phyloP scores from a whole-genome alignment of 768 basidiomycete genomes.

The Termitomyces sp. region DNA sequence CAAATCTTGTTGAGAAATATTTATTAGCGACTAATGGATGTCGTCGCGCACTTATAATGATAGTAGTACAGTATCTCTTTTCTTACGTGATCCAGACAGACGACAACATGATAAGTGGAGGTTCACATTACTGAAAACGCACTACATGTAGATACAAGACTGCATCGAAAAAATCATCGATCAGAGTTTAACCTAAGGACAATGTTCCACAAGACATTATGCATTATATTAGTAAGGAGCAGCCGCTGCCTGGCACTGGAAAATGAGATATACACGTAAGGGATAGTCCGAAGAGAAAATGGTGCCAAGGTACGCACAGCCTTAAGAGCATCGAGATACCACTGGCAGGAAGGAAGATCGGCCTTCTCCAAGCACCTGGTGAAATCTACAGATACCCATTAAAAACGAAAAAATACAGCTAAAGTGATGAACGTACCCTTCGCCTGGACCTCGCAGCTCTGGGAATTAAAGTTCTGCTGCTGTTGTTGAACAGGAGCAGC shows the following conservation, averaged over 20 bases:
- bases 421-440: conserved; percentile 45
- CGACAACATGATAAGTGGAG: conserved; percentile 1
- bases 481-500: conserved; percentile 46
- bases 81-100: background rate
- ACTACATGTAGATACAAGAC: conserved; percentile 7
- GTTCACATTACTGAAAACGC: conserved; percentile 7
- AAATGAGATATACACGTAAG: conserved; percentile 6
- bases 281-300: background rate
- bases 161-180: background rate
- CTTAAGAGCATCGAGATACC: conserved; percentile 86
- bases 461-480: conserved; percentile 30
- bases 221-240: conserved; percentile 38
- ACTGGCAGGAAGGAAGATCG: conserved; percentile 72
- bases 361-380: conserved; percentile 81
- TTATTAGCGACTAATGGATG: background rate
- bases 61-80: background rate
- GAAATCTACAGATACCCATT: conserved; percentile 49
- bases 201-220: background rate
- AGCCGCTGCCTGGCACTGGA: conserved; percentile 73
- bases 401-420: background rate
- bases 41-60: too few species aligned
- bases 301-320: conserved; percentile 47
- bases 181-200: background rate
- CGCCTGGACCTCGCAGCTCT: conserved; percentile 72
- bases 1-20: background rate